A percentile compares a stretch with the other conserved stretches of the same genome.
phyloP scores from a whole-genome alignment of 2,329 filamentous ascomycete genomes.

The Alternaria dauci region DNA sequence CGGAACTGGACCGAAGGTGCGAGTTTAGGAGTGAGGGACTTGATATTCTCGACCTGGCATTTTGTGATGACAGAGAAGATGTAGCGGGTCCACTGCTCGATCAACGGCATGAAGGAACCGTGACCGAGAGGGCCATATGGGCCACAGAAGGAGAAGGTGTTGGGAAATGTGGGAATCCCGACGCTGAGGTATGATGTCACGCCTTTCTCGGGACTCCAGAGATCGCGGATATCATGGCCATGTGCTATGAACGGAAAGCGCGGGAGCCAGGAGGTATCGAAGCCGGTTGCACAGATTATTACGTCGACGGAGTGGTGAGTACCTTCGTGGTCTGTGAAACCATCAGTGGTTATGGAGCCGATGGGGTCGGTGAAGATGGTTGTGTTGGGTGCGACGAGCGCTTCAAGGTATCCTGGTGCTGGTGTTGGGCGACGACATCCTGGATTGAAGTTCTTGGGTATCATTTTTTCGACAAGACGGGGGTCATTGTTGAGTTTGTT shows the following conservation, averaged over 20 bases:
- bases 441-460: constrained; percentile 53
- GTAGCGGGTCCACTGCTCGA: constrained; percentile 37
- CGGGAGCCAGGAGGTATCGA: constrained; percentile 46
- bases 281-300: constrained; percentile 55
- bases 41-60: constrained; percentile 35
- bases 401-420: constrained; percentile 35
- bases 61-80: constrained; percentile 35
- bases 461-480: constrained; percentile 54
- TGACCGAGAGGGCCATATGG: constrained; percentile 35
- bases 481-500: constrained; percentile 51
- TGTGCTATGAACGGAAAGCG: constrained; percentile 39
- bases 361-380: constrained; percentile 34
- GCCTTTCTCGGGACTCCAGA: constrained; percentile 48
- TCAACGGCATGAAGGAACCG: constrained; percentile 35
- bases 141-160: constrained; percentile 56
- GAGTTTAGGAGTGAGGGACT: constrained; percentile 29
- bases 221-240: constrained; percentile 42
- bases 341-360: constrained; percentile 26
- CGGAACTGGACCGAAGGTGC: constrained; percentile 21
- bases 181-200: constrained; percentile 54
- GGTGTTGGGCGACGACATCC: constrained; percentile 37
- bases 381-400: constrained; percentile 26
- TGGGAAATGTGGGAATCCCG: constrained; percentile 54
- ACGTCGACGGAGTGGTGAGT: constrained; percentile 49
- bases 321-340: constrained; percentile 33